Conservation (phyloP, 228 moss, liverwort and hornwort genomes). For the Sphagnum fallax region DNA sequence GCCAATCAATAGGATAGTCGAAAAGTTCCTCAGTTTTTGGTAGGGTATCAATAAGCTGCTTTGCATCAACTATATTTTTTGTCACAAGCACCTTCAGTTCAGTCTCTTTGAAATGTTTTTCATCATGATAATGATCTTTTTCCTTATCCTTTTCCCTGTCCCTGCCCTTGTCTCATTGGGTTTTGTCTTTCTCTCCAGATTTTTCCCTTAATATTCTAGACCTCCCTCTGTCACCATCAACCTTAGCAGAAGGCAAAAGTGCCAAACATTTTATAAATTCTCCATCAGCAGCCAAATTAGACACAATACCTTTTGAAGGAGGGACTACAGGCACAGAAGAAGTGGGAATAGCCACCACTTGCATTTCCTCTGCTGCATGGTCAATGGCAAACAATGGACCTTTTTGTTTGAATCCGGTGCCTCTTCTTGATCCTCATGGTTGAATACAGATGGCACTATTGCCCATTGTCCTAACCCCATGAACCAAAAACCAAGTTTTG, state of each 20-base stretch:
- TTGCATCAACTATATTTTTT: slow-evolving; percentile 83
- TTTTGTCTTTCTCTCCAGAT: slow-evolving; percentile 50
- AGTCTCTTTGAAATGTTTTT: slow-evolving; percentile 36
- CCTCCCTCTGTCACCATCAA: slow-evolving; percentile 46
- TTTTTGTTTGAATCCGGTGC: slow-evolving; percentile 56
- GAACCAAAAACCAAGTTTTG: slow-evolving; percentile 87
- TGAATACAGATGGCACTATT: slow-evolving; percentile 74
- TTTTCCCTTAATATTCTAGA: slow-evolving; percentile 63
- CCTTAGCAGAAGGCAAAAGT: slow-evolving; percentile 30
- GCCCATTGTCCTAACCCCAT: slow-evolving; percentile 77
- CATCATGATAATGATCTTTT: slow-evolving; percentile 32
- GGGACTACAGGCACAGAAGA: slow-evolving; percentile 33
- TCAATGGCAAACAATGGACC: slow-evolving; percentile 84
- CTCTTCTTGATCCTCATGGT: slow-evolving; percentile 86
- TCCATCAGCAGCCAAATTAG: slow-evolving; percentile 77
- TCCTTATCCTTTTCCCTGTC: slow-evolving; percentile 20
- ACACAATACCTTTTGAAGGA: slow-evolving; percentile 37
- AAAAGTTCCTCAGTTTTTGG: slow-evolving; percentile 93
- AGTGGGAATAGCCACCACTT: slow-evolving; percentile 67
- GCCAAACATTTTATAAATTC: slow-evolving; percentile 93
- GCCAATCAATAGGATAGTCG: slow-evolving; percentile 81
- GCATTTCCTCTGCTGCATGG: slow-evolving; percentile 92
- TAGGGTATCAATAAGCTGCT: slow-evolving; percentile 87
- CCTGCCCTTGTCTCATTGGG: slow-evolving; percentile 58
- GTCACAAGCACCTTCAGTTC: slow-evolving; percentile 50